Evolutionary conservation across 257 asterid species (phyloP), one percentile per base, ranked within the genome.

Genomic region (Capsicum baccatum): DNA sequence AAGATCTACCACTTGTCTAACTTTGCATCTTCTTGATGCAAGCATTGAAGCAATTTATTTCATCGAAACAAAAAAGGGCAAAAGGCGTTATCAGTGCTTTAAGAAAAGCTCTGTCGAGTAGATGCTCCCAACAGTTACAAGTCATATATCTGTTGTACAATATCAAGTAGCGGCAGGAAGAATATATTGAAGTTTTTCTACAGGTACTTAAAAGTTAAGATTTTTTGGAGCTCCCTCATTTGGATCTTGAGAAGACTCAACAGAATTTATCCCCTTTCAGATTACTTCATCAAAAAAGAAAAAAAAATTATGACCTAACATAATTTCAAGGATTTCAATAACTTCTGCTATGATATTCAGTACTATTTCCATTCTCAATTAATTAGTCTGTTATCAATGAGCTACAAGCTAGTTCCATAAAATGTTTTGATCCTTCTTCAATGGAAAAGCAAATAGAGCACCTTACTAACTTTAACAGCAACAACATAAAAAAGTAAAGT

Each of bases 1-100:
- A 69, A 69, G 55, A 69, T 69, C 55, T 19, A 42, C 42, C 79
- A 69, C 55, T 69, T 69, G 9, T 69, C 33, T 16, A 69, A 42
- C 55, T 69, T 39, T 42, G 79, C 54, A 69, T 42, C 55, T 69
- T 69, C 79, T 69, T 69, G 8, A 42, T 68, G 33, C 55, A 7
- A 16, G 55, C 79, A 69, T 16, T 39, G 79, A 71, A 71, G 79
- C 17, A 44, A 21, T 37, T n/a, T 44, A 47, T n/a, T 70, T n/a
- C 58, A 47, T 17, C 35, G n/a, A 71, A 47, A 47, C 5, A n/a
- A 47, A 71, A 52, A 71, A 71, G 33, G 79, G 33, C 1, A 69
- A 69, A 69, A 39, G 42, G 33, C 16, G 13, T 39, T 35, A 69
- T 42, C 54, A 8, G 79, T 16, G 55, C 2, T 69, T 42, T 69